Evolutionary conservation across 352 stramenopile genomes (phyloP), one percentile per base, ranked within the genome.

Genomic region (Lagenidium giganteum): DNA sequence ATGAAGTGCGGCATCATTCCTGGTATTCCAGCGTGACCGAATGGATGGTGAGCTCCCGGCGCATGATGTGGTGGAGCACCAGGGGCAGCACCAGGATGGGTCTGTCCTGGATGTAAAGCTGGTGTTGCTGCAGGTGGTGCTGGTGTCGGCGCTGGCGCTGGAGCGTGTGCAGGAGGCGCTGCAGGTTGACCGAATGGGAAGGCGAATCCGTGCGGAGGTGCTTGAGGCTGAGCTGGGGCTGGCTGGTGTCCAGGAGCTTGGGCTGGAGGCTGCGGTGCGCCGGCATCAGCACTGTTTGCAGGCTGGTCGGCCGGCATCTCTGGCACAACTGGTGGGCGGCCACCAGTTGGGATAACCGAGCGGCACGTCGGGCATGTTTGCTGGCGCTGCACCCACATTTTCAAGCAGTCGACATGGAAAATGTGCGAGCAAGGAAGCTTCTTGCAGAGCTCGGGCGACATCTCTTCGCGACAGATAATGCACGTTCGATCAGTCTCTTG

Each of bases 301-400:
- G n/a, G n/a, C n/a, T n/a, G n/a, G 7, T 47, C 36, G 33, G 45
- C 46, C 35, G 57, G 49, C 3, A 58, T 46, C 44, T 69, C 52
- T 11, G 75, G 57, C 6, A 70, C 50, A 2, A 70, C 64, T 11
- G 65, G 61, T 13, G 61, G 74, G 45, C 57, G 57, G 11, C 64
- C 62, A 16, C 71, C 71, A 5, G 77, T 88, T 11, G 87, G 85
- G 62, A 99, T 99, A 20, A 96, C 94, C 3, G 87, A 87, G 21
- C 95, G 85, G 61, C 96, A 99, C 3, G 96, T 98, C 0, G 96
- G 96, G 60, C 96, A 99, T 8, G 88, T 97, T 64, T 99, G 96
- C 55, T 99, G 96, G 44, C 98, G 95, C 51, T 98, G 93, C 13
- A 99, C 83, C 96, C 96, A 99, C 75, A 98, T 97, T 43, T 97